Evolutionary conservation across 179 eudicot genomes (phyloP).

Genomic region (Patellifolia procumbens): DNA sequence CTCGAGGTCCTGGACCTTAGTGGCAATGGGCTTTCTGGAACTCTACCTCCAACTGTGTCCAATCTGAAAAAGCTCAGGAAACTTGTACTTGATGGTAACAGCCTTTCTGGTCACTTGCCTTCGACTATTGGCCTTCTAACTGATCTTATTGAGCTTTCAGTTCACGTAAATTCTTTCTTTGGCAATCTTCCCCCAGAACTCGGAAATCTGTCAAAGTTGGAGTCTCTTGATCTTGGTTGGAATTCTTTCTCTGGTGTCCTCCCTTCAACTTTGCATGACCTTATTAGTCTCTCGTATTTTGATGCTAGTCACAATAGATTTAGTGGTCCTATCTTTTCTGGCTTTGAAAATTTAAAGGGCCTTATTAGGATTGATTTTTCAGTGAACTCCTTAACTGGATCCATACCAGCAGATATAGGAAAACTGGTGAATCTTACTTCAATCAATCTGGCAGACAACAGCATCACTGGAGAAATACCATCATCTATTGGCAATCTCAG

Average conservation of each 20-base stretch:
- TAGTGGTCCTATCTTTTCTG: conserved; percentile 56
- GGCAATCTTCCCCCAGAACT: conserved; percentile 72
- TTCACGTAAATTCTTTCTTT: conserved; percentile 54
- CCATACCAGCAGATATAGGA: conserved; percentile 57
- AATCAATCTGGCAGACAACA: conserved; percentile 41
- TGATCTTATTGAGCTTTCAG: conserved; percentile 66
- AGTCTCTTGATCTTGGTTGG: conserved; percentile 63
- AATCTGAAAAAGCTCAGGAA: conserved; percentile 47
- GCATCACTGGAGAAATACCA: conserved; percentile 56
- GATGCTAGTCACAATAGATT: conserved; percentile 60
- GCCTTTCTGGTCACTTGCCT: conserved; percentile 69
- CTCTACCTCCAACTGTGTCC: conserved; percentile 45
- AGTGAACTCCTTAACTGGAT: conserved; percentile 56
- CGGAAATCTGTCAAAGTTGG: conserved; percentile 54
- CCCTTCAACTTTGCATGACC: conserved; percentile 60
- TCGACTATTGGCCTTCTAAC: conserved; percentile 61
- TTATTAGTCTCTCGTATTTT: conserved; percentile 54
- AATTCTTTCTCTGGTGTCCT: conserved; percentile 71
- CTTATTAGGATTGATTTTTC: conserved; percentile 68
- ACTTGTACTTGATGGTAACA: conserved; percentile 75
- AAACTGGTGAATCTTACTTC: conserved; percentile 42
- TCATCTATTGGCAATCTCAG: conserved; percentile 54
- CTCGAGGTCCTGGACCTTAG: conserved; percentile 74
- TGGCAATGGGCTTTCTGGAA: conserved; percentile 55
- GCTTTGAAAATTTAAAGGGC: conserved; percentile 49